Conservation (phyloP, 768 basidiomycete species). For the Rhizopogon sp. region DNA sequence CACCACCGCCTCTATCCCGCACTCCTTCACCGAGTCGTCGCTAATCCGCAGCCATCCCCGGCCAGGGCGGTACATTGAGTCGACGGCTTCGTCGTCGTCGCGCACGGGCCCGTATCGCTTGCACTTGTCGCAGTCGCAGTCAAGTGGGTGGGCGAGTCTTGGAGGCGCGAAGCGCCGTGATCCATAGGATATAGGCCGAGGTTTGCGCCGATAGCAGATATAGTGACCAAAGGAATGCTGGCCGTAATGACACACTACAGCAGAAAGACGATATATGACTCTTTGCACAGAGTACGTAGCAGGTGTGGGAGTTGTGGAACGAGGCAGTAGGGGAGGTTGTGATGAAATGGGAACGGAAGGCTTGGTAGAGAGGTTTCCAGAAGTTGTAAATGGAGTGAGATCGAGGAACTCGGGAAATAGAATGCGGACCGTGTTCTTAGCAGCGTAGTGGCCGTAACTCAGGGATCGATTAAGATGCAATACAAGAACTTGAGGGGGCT, state of each 20-base stretch:
- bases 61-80: conserved; percentile 35
- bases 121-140: conserved; percentile 45
- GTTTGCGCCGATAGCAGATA: conserved; percentile 85
- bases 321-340: conserved; percentile 42
- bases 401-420: conserved; percentile 86
- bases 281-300: conserved; percentile 46
- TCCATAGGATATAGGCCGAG: conserved; percentile 40
- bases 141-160: conserved; percentile 35
- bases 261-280: conserved; percentile 79
- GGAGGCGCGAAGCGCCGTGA: conserved; percentile 36
- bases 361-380: conserved; percentile 65
- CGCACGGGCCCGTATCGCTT: conserved; percentile 48
- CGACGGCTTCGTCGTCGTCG: conserved; percentile 42
- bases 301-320: conserved; percentile 55
- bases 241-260: conserved; percentile 91
- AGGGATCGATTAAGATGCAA: conserved; percentile 92
- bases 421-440: conserved; percentile 82
- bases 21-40: conserved; percentile 77
- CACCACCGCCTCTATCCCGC: conserved; percentile 69
- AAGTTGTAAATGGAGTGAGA: conserved; percentile 83
- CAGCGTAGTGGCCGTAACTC: conserved; percentile 67
- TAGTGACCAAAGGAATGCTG: conserved; percentile 94
- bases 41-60: conserved; percentile 85
- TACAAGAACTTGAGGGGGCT: conserved; percentile 84
- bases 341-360: conserved; percentile 71